phyloP scores from a whole-genome alignment of 1,284 basidiomycete genomes.

The Phaffia rhodozyma region DNA sequence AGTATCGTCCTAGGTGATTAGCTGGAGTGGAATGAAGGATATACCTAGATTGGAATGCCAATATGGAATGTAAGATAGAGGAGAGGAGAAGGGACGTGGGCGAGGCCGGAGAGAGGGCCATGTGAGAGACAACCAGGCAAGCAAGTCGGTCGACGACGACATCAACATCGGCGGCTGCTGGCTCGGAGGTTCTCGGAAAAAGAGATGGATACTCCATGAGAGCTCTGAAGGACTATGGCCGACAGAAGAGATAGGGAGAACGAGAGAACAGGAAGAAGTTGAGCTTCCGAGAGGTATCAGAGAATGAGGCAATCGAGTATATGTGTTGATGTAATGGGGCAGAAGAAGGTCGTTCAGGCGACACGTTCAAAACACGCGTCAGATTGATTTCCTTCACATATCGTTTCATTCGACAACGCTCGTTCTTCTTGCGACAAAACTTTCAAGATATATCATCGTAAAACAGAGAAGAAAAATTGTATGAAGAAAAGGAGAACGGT shows the following conservation, averaged over 20 bases:
- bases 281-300: neutral
- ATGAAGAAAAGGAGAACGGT: no score
- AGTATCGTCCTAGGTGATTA: conserved; percentile 70
- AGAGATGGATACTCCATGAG: neutral
- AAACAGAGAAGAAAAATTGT: no score
- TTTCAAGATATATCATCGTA: no score
- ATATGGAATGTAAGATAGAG: conserved; percentile 25
- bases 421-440: neutral
- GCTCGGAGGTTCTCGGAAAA: neutral
- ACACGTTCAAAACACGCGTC: neutral
- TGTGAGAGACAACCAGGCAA: conserved; percentile 1
- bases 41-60: neutral
- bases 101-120: conserved; percentile 21
- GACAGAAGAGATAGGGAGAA: neutral
- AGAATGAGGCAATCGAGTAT: no score
- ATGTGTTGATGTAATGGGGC: neutral
- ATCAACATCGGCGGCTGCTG: neutral
- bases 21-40: conserved; percentile 21
- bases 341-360: neutral
- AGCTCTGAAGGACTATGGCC: no score
- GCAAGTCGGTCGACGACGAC: conserved; percentile 2
- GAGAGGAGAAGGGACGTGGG: conserved; percentile 29
- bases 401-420: neutral
- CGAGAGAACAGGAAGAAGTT: neutral
- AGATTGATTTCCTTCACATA: neutral